These are phyloP conservation scores for Solanum infundibuliforme DNA, from an alignment of 257 asterid species.

Conservation along the genomic window DNA sequence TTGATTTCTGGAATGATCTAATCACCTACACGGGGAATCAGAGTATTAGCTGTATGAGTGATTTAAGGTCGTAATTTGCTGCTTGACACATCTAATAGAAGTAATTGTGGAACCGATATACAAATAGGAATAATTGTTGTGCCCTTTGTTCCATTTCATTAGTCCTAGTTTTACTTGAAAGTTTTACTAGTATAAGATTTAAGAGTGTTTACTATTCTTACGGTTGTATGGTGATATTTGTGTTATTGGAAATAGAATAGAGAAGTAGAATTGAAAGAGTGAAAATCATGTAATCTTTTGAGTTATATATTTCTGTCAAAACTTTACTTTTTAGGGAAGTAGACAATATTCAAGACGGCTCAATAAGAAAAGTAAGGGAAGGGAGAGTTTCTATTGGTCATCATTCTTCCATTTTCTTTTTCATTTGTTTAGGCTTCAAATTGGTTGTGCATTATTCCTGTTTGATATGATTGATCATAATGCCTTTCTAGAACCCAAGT, in stretches of 20 bases:
- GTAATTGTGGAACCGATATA: not conserved
- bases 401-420: not conserved
- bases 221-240: not conserved
- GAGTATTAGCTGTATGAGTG: not conserved
- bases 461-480: not conserved
- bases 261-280: not conserved
- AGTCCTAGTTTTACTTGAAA: not conserved
- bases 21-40: not conserved
- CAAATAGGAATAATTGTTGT: not conserved
- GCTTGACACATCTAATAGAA: not conserved
- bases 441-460: not conserved
- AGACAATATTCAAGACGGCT: not conserved
- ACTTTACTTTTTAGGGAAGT: not conserved
- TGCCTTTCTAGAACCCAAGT: not conserved
- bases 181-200: not conserved
- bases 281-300: not conserved
- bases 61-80: not conserved
- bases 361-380: not conserved
- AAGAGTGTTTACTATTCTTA: not conserved
- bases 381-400: not conserved
- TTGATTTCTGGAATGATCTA: not conserved
- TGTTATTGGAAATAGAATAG: not conserved
- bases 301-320: not conserved
- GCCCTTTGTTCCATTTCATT: not conserved
- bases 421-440: not conserved